Conservation (phyloP, 1,139 yeast species). For the Taphrina deformans region DNA sequence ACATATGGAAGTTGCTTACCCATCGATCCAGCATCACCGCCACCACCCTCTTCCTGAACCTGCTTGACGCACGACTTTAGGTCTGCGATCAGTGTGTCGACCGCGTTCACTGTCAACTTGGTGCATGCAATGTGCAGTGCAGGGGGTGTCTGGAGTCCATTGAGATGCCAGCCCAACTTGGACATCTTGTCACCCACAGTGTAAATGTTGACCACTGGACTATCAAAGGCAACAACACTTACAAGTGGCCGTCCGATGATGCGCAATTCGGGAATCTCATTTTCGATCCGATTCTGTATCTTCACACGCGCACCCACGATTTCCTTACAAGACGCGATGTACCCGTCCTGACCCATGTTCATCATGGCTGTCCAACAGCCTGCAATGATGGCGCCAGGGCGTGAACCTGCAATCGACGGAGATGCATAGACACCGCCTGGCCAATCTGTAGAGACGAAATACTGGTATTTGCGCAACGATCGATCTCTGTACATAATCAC, state of each 20-base stretch:
- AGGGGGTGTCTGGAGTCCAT: slow-evolving; percentile 81
- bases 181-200: slow-evolving; percentile 69
- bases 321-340: slow-evolving; percentile 61
- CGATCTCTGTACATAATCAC: slow-evolving; percentile 79
- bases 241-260: slow-evolving; percentile 82
- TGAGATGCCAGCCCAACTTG: slow-evolving; percentile 80
- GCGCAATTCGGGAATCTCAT: slow-evolving; percentile 56
- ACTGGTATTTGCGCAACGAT: slow-evolving; percentile 73
- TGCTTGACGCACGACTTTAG: slow-evolving; percentile 55
- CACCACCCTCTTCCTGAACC: slow-evolving; percentile 41
- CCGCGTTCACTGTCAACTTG: slow-evolving; percentile 61
- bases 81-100: slow-evolving; percentile 62
- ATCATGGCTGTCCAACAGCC: slow-evolving; percentile 97
- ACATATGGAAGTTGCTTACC: too few species aligned
- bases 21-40: slow-evolving; percentile 32
- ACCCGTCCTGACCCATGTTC: slow-evolving; percentile 77
- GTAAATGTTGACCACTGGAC: slow-evolving; percentile 63
- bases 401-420: slow-evolving; percentile 92
- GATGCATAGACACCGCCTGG: slow-evolving; percentile 94
- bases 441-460: slow-evolving; percentile 83
- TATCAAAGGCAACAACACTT: slow-evolving; percentile 77
- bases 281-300: slow-evolving; percentile 44
- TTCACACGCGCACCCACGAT: slow-evolving; percentile 67
- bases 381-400: slow-evolving; percentile 95
- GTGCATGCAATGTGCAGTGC: slow-evolving; percentile 91